Percentiles rank a stretch among this genome's conserved stretches.
These are phyloP conservation scores for Litchi chinensis DNA, from an alignment of 345 rosid genomes.

Conservation along the genomic window DNA sequence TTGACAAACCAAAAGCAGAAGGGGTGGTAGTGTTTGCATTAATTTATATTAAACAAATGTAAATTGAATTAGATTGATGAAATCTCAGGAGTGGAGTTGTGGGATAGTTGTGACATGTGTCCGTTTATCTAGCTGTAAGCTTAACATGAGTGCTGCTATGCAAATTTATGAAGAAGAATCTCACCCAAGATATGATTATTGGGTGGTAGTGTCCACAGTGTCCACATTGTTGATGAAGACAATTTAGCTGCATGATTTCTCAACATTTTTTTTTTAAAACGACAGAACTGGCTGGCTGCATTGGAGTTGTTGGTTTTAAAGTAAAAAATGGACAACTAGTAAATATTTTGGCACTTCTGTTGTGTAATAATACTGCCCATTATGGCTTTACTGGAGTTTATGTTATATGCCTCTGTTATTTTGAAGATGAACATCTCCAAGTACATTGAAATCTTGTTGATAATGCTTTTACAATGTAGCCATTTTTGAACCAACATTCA, in stretches of 20 bases:
- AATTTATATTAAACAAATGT: not conserved
- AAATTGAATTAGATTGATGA: constrained; percentile 22
- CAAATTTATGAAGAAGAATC: constrained; percentile 18
- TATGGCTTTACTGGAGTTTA: not conserved
- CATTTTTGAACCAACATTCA: not conserved
- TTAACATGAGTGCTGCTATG: not conserved
- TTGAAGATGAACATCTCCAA: too few relatives aligned
- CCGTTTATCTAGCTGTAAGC: constrained; percentile 15
- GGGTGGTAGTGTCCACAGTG: not conserved
- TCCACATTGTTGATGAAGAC: constrained; percentile 15
- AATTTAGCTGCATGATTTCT: not conserved
- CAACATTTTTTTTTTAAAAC: too few relatives aligned
- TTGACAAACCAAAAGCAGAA: constrained; percentile 25
- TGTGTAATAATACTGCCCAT: not conserved
- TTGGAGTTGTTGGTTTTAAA: not conserved
- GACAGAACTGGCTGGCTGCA: too few relatives aligned
- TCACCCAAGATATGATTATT: constrained; percentile 3
- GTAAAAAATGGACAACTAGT: not conserved
- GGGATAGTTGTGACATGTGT: constrained; percentile 22
- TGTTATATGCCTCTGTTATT: not conserved
- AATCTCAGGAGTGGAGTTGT: constrained; percentile 23
- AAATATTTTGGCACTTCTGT: not conserved
- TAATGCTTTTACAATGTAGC: not conserved
- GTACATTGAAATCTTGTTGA: not conserved
- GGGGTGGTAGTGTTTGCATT: not conserved